Evolutionary conservation across 371 early-diverging fungal genomes (phyloP).

Genomic region (Entomophthora muscae): DNA sequence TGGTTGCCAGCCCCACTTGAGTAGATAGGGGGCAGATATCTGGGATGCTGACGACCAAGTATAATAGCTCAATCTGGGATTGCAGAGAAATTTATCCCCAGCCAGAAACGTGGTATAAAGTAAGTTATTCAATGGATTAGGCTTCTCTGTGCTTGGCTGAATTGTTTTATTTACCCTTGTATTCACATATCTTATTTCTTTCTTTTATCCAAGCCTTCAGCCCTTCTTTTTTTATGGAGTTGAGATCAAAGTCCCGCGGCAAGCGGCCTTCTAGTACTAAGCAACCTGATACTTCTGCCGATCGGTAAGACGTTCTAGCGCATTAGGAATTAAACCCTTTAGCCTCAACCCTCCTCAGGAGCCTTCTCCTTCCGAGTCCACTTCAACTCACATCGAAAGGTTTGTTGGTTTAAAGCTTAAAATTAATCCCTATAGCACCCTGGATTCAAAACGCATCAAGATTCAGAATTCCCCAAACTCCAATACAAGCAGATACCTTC

Average conservation of each 20-base stretch:
- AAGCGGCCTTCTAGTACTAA: neutral
- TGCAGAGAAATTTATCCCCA: too few species aligned
- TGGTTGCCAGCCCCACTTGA: too few species aligned
- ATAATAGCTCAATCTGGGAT: too few species aligned
- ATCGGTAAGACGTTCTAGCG: neutral
- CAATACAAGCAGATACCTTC: neutral
- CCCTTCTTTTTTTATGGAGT: neutral
- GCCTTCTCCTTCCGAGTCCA: neutral
- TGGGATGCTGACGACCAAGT: too few species aligned
- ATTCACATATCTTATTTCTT: too few species aligned
- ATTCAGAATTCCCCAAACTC: neutral
- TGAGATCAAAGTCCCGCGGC: neutral
- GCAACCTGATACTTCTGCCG: neutral
- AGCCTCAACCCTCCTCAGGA: neutral
- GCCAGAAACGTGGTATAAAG: too few species aligned
- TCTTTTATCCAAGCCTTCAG: too few species aligned
- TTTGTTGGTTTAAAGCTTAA: neutral
- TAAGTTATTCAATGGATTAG: too few species aligned
- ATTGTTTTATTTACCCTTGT: too few species aligned
- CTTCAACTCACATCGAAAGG: neutral
- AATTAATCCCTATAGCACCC: neutral
- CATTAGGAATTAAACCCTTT: neutral
- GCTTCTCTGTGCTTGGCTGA: too few species aligned
- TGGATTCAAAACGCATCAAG: neutral
- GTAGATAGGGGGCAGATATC: too few species aligned